phyloP scores from a whole-genome alignment of 495 filamentous ascomycete genomes.

The Penicillium samsonianum region DNA sequence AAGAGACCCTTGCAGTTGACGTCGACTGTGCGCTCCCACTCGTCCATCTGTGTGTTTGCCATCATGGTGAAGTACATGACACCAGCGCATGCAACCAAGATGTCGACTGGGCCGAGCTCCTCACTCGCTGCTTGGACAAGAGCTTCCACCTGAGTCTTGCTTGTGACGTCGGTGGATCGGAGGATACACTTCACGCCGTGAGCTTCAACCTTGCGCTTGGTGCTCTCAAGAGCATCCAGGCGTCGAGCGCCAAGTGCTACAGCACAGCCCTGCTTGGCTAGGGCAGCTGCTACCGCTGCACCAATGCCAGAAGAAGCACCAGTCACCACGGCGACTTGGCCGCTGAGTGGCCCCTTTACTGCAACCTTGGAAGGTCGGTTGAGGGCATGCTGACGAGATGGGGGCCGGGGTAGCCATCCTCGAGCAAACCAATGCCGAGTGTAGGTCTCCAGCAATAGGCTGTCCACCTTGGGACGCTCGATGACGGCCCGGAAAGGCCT shows the following conservation, averaged over 20 bases:
- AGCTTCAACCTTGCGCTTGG: slow-evolving; percentile 51
- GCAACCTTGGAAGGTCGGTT: slow-evolving; percentile 34
- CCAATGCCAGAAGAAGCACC: slow-evolving; percentile 55
- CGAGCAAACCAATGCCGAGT: slow-evolving; percentile 68
- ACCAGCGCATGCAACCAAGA: slow-evolving; percentile 66
- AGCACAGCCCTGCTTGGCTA: slow-evolving; percentile 58
- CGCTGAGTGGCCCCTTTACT: slow-evolving; percentile 52
- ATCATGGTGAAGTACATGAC: slow-evolving; percentile 80
- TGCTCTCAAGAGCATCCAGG: slow-evolving; percentile 56
- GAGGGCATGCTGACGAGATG: slow-evolving; percentile 41
- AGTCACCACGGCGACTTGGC: slow-evolving; percentile 53
- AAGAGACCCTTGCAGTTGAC: slow-evolving; percentile 73
- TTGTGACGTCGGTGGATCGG: slow-evolving; percentile 62
- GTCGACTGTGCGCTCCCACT: slow-evolving; percentile 71
- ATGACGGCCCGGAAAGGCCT: slow-evolving; percentile 56
- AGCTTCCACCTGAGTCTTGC: slow-evolving; percentile 53
- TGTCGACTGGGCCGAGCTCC: slow-evolving; percentile 63
- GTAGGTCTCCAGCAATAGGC: slow-evolving; percentile 61
- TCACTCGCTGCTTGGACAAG: slow-evolving; percentile 54
- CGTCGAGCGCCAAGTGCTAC: slow-evolving; percentile 65
- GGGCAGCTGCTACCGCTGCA: slow-evolving; percentile 48
- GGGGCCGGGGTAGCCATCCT: slow-evolving; percentile 62
- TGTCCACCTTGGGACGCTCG: slow-evolving; percentile 61
- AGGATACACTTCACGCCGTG: slow-evolving; percentile 58
- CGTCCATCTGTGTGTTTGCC: slow-evolving; percentile 61